Conservation (phyloP, 208 protist species). For the Leishmania tropica region DNA sequence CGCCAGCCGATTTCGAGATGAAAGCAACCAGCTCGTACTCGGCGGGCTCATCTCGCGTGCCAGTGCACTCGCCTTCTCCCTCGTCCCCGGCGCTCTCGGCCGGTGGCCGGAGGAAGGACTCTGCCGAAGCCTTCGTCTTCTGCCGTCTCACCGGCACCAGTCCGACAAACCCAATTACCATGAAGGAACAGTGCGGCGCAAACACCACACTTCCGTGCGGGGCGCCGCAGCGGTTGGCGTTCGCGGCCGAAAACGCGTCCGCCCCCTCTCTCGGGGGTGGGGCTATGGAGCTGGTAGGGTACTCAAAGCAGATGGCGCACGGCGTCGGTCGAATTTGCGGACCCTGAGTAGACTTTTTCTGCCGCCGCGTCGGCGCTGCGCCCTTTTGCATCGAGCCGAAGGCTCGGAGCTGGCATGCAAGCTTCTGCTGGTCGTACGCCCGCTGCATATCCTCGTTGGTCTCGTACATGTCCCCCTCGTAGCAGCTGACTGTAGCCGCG, state of each 20-base stretch:
- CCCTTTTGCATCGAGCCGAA: background rate
- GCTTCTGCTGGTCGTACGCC: background rate
- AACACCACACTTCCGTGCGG: slow-evolving; percentile 27
- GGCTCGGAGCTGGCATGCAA: background rate
- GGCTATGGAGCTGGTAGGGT: slow-evolving; percentile 28
- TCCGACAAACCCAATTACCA: slow-evolving; percentile 27
- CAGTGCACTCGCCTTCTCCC: background rate
- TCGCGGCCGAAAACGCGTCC: background rate
- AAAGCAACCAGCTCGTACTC: slow-evolving; percentile 41
- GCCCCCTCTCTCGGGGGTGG: slow-evolving; percentile 25
- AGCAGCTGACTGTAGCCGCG: slow-evolving; percentile 34
- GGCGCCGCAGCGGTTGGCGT: slow-evolving; percentile 1
- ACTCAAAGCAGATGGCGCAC: slow-evolving; percentile 48
- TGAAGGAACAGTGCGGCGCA: slow-evolving; percentile 10
- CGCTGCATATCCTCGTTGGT: slow-evolving; percentile 42
- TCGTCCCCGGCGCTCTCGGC: slow-evolving; percentile 8
- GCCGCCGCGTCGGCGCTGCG: background rate
- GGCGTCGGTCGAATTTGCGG: slow-evolving; percentile 32
- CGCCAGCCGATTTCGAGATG: slow-evolving; percentile 49
- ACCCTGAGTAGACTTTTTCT: background rate
- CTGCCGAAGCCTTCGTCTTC: background rate
- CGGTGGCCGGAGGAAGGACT: slow-evolving; percentile 7
- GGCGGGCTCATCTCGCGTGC: background rate
- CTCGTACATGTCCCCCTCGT: slow-evolving; percentile 44
- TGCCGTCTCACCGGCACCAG: slow-evolving; percentile 21